phyloP scores from a whole-genome alignment of 2,329 filamentous ascomycete genomes.

The Apiospora marii region DNA sequence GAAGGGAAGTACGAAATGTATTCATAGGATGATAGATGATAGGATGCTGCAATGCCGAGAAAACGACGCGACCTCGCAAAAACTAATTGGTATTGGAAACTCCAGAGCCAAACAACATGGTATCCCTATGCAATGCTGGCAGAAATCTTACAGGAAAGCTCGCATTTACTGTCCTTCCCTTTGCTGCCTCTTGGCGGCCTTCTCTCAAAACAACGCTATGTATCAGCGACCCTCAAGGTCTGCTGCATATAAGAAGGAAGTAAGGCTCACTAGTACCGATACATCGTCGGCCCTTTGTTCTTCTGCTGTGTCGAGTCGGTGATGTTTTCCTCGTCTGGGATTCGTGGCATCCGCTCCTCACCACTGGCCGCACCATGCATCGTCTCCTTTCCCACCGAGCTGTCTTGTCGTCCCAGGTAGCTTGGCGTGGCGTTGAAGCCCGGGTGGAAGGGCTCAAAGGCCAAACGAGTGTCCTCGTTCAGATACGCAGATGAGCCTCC shows the following conservation, averaged over 20 bases:
- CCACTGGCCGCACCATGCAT: constrained; percentile 48
- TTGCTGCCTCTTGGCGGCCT: neutral
- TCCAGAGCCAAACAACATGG: constrained; percentile 19
- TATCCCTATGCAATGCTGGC: constrained; percentile 16
- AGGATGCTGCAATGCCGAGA: neutral
- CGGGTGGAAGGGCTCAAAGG: constrained; percentile 46
- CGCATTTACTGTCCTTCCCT: neutral
- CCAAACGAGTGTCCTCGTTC: constrained; percentile 38
- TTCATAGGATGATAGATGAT: neutral
- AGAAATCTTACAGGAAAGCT: neutral
- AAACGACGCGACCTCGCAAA: neutral
- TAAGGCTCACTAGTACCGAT: constrained; percentile 29
- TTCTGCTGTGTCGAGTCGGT: constrained; percentile 28
- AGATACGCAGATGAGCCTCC: constrained; percentile 34
- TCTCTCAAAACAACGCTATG: neutral
- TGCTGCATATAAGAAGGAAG: neutral
- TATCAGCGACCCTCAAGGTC: neutral
- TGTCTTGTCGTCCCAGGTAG: constrained; percentile 50
- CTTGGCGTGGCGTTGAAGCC: constrained; percentile 44
- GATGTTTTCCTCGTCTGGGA: constrained; percentile 26
- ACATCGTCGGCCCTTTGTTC: constrained; percentile 31
- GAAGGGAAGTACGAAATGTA: neutral
- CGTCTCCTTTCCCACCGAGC: constrained; percentile 49
- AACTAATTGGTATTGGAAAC: constrained; percentile 18
- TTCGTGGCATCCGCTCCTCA: constrained; percentile 8